Conservation (phyloP, 768 basidiomycete genomes). For the Austroboletus eburneus region DNA sequence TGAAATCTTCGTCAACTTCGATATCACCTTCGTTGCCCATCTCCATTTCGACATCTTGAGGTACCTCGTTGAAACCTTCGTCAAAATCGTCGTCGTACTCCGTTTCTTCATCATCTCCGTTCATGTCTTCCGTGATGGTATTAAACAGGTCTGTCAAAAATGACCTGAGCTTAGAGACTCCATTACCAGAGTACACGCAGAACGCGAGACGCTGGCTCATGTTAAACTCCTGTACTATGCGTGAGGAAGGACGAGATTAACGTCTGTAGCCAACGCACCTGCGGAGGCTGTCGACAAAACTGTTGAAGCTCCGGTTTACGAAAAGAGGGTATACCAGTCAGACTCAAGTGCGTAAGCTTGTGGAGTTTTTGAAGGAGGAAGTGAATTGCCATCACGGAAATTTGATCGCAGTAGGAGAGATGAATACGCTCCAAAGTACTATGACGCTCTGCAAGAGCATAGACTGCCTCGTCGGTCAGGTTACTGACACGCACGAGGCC, state of each 20-base stretch:
- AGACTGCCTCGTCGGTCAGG: constrained; percentile 91
- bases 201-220: constrained; percentile 84
- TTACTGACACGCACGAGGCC: constrained; percentile 92
- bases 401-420: constrained; percentile 94
- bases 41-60: constrained; percentile 31
- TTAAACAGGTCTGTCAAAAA: constrained; percentile 76
- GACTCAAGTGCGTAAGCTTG: constrained; percentile 88
- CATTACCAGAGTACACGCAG: constrained; percentile 94
- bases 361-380: constrained; percentile 86
- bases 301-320: constrained; percentile 78
- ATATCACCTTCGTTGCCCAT: constrained; percentile 36
- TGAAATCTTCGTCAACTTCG: constrained; percentile 45
- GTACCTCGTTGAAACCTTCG: constrained; percentile 31
- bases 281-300: constrained; percentile 86
- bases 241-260: constrained; percentile 4
- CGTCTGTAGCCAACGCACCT: constrained; percentile 45
- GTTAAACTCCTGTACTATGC: constrained; percentile 72
- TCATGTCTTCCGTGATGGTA: constrained; percentile 66
- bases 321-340: constrained; percentile 97
- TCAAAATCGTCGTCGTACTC: constrained; percentile 54
- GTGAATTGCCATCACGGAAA: constrained; percentile 87
- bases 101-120: constrained; percentile 60
- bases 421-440: constrained; percentile 92
- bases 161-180: constrained; percentile 75
- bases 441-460: constrained; percentile 80